Base-by-base conservation (phyloP, 768 basidiomycete species). In the Leccinum boreale region DNA sequence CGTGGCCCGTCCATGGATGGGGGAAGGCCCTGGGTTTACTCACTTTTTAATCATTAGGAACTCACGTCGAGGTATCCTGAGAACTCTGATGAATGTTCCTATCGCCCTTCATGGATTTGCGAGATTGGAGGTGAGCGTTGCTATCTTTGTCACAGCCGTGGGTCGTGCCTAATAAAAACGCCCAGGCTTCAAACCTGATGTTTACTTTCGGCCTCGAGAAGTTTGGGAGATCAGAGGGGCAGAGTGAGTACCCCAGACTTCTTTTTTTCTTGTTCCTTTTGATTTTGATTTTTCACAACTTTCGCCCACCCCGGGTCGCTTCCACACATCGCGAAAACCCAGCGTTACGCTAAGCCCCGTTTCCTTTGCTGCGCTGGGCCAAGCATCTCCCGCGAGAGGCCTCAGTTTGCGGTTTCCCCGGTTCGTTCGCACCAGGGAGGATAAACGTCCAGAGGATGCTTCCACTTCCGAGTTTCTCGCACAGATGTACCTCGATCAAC, bases 161-260 rank as follows among this genome's bases (percentile, higher is more conserved):
- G 23, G 33, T 15, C 46, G 53, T 44, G 45, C 42, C 58, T 33
- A 51, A 49, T 26, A 28, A 29, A 9, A 8, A 3, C 14, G 49
- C 61, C 39, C 47, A 88, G 87, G 84, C 3, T 82, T 85, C 58
- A 79, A 64, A 53, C 87, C 89, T 3, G 78, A 85, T 55, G 80
- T 88, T 36, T 90, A 85, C 69, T 89, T 90, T 67, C 80, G 78
- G 61, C 88, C 89, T 19, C 74, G 75, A 56, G 85, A 90, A 67
- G 90, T 94, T 15, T 97, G 94, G 94, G 94, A 97, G 74, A 89
- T 96, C 57, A 81, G 84, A 26, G 86, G 87, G 39, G 87, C 89
- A 58, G 85, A 89, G 87, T 84, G 61, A 69, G 78, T 69, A 52
- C 28, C 42, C 42, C 42, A 42, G 19, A 6, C 42, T 44, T n/a